phyloP scores from a whole-genome alignment of 1,284 basidiomycete genomes.

The Apiotrichum montevideense region DNA sequence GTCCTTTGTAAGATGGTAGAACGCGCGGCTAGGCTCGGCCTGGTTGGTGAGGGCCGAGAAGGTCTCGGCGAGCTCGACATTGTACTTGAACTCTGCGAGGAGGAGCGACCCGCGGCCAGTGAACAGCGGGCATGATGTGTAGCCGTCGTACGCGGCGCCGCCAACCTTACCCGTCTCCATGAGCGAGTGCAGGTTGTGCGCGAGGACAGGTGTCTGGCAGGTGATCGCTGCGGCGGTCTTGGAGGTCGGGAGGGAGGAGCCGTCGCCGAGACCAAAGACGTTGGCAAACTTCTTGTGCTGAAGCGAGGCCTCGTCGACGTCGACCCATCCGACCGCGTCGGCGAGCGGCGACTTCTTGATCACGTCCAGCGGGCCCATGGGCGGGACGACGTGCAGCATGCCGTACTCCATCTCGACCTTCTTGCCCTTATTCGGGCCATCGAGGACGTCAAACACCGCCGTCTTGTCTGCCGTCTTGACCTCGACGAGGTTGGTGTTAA shows the following conservation, averaged over 20 bases:
- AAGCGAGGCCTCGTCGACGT: conserved; percentile 72
- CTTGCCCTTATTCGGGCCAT: conserved; percentile 52
- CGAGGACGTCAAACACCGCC: conserved; percentile 75
- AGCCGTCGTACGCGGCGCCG: conserved; percentile 68
- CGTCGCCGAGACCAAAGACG: conserved; percentile 85
- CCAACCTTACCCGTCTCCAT: conserved; percentile 66
- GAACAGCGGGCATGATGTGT: conserved; percentile 53
- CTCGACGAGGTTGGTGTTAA: conserved; percentile 76
- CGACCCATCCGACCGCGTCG: conserved; percentile 79
- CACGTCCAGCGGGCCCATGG: conserved; percentile 79
- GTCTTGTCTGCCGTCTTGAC: conserved; percentile 63
- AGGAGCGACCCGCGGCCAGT: conserved; percentile 58
- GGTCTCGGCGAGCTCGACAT: conserved; percentile 75
- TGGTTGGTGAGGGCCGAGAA: conserved; percentile 68
- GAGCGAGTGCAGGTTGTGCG: conserved; percentile 76
- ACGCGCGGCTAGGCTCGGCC: conserved; percentile 56
- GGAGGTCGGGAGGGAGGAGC: conserved; percentile 82
- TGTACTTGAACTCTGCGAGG: conserved; percentile 81
- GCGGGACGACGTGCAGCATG: conserved; percentile 79
- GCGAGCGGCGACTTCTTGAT: conserved; percentile 72
- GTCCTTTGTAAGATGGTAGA: conserved; percentile 87
- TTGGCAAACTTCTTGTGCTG: conserved; percentile 76
- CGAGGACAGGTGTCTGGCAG: conserved; percentile 82
- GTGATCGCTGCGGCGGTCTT: conserved; percentile 96
- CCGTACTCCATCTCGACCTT: conserved; percentile 70